Conservation (phyloP, 2,329 filamentous ascomycete species). For the Nannizziopsis barbatae region DNA sequence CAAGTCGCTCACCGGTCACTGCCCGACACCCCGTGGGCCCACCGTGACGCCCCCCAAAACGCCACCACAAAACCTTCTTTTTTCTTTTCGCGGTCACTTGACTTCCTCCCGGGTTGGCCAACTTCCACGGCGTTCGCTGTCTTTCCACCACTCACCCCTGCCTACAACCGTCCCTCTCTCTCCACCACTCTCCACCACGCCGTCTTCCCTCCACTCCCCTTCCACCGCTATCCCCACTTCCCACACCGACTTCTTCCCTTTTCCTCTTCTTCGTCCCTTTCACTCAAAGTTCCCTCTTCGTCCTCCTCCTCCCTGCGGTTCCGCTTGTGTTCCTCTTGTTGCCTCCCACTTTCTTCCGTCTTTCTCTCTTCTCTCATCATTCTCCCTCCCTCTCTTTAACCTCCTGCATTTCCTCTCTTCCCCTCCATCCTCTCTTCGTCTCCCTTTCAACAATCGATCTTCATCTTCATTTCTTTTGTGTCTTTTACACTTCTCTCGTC, state of each 20-base stretch:
- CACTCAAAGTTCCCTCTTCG: constrained; percentile 10
- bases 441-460: constrained; percentile 13
- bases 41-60: neutral
- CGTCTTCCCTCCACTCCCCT: constrained; percentile 12
- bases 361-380: constrained; percentile 13
- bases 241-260: constrained; percentile 8
- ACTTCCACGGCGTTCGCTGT: neutral
- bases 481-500: constrained; percentile 13
- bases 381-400: constrained; percentile 13
- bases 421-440: constrained; percentile 19
- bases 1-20: neutral
- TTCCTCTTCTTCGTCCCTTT: constrained; percentile 22
- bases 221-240: constrained; percentile 3
- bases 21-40: neutral
- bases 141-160: neutral
- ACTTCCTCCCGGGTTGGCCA: neutral
- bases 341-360: constrained; percentile 14
- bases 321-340: constrained; percentile 17
- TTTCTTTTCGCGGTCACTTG: constrained; percentile 7
- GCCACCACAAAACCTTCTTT: neutral
- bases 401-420: constrained; percentile 8
- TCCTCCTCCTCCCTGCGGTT: constrained; percentile 17
- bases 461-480: constrained; percentile 12
- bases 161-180: neutral
- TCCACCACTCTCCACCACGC: neutral